Evolutionary conservation across 768 basidiomycete species (phyloP), one percentile per base, ranked within the genome.

Genomic region (Dentipellis fragilis): DNA sequence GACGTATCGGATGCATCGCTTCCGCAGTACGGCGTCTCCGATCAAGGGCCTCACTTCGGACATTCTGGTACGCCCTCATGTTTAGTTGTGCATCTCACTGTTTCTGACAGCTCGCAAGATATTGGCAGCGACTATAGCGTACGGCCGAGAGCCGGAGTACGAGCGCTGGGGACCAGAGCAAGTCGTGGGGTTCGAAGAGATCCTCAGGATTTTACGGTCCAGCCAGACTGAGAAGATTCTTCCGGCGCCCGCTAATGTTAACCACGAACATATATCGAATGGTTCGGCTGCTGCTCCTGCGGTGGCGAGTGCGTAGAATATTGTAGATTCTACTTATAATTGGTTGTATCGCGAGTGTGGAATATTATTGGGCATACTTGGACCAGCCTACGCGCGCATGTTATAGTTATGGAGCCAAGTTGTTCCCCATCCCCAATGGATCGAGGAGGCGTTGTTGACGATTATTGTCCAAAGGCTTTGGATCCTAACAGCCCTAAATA

Each of bases 21-120:
- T 95, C 63, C 79, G 89, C 37, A 84, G 85, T 2, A 75, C 75
- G 0, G 85, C 85, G 0, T 91, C 90, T 16, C 83, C 91, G 0
- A 77, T 94, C 56, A 91, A 90, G 66, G 92, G 92, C 0, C 68
- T 94, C 2, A 93, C 91, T 1, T 75, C 88, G 1, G 87, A 91
- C 59, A 87, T 94, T 12, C 70, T 94, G 52, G 89, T 90, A 59
- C 57, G 84, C 56, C 6, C 16, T 0, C 21, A 49, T 45, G n/a
- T n/a, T 12, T 16, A 10, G 17, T 16, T 36, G 22, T 35, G 1
- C 16, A 21, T 22, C 12, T 3, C 19, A 14, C 34, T 19, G 14
- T 57, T 7, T 37, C 4, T 14, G 52, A 57, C 64, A 69, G 21
- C 51, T 65, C 34, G 10, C 46, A 54, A 29, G 54, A 54, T 54